Conservation (phyloP, 2,329 filamentous ascomycete genomes). For the Sclerotinia sclerotiorum region DNA sequence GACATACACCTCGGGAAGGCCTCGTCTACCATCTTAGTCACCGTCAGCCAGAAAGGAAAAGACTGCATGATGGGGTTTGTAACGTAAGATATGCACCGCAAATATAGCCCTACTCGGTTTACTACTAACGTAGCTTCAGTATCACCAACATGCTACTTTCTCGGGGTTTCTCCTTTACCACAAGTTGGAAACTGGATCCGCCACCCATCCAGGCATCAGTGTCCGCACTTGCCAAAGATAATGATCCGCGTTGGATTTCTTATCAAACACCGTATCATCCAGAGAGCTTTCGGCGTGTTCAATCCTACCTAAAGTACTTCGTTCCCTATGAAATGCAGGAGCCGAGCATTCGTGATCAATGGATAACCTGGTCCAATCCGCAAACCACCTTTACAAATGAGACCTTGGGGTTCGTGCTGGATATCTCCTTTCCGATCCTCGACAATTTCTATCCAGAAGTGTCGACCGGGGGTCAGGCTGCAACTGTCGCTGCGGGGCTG, state of each 20-base stretch:
- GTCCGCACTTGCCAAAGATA: not conserved
- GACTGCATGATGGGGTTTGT: constrained; percentile 10
- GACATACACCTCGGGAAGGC: not conserved
- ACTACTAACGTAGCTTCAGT: not conserved
- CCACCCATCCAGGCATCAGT: not conserved
- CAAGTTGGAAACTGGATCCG: not conserved
- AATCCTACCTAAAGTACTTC: not conserved
- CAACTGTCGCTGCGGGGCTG: not conserved
- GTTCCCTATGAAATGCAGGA: not conserved
- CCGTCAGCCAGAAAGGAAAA: not conserved
- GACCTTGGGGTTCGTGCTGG: not conserved
- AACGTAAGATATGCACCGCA: not conserved
- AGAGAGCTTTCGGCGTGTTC: not conserved
- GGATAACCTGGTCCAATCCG: not conserved
- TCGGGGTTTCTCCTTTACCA: not conserved
- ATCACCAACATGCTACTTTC: not conserved
- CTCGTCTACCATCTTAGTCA: not conserved
- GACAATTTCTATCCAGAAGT: not conserved
- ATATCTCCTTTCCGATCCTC: not conserved
- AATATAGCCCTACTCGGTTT: not conserved
- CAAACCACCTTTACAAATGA: not conserved
- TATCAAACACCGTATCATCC: not conserved
- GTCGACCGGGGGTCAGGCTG: not conserved
- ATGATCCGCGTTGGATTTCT: not conserved
- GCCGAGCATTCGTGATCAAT: not conserved